Conservation (phyloP, 2,329 filamentous ascomycete species). For the Macrophomina phaseolina region DNA sequence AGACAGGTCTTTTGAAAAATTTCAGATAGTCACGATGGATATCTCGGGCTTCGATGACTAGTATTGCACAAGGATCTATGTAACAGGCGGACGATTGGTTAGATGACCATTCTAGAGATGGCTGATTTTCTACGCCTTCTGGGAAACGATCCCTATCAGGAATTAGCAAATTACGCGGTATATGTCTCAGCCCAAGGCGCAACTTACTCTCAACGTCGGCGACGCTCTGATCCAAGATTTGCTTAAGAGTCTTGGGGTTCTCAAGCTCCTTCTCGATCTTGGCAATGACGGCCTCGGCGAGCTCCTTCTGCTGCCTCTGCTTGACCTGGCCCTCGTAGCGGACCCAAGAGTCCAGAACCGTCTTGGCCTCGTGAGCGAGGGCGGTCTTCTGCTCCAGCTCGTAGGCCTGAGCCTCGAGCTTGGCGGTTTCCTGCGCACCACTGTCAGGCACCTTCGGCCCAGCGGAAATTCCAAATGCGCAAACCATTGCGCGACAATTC, state of each 20-base stretch:
- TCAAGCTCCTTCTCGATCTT: conserved; percentile 99
- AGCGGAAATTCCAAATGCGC: conserved; percentile 31
- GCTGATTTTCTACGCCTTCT: conserved; percentile 43
- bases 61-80: conserved; percentile 48
- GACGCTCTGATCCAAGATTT: conserved; percentile 97
- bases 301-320: conserved; percentile 96
- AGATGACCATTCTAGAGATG: conserved; percentile 35
- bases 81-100: conserved; percentile 39
- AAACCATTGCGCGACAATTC: background rate
- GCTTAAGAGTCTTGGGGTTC: conserved; percentile 95
- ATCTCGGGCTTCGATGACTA: conserved; percentile 24
- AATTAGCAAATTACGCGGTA: background rate
- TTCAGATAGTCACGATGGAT: conserved; percentile 19
- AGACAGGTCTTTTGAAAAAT: background rate
- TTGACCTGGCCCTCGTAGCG: conserved; percentile 99
- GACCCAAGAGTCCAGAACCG: conserved; percentile 96
- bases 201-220: conserved; percentile 91
- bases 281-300: conserved; percentile 89
- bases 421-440: conserved; percentile 80
- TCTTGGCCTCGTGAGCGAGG: conserved; percentile 89
- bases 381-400: conserved; percentile 97
- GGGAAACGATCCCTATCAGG: conserved; percentile 43
- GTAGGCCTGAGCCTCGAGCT: conserved; percentile 93
- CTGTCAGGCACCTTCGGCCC: conserved; percentile 37
- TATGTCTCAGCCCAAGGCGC: background rate